phyloP scores from a whole-genome alignment of 768 basidiomycete genomes.

The Calocybe gangraenosa region DNA sequence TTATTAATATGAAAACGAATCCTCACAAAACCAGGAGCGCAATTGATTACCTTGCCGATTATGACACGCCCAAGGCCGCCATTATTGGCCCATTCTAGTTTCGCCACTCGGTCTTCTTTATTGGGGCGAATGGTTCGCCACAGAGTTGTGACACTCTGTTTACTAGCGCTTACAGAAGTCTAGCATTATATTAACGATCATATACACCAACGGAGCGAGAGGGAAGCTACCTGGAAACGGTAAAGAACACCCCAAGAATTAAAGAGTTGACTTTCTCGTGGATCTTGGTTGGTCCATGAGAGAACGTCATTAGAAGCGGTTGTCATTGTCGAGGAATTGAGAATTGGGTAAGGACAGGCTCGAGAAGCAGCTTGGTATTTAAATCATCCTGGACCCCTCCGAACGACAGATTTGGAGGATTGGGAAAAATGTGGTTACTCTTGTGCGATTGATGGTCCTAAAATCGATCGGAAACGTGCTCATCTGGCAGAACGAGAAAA shows the following conservation, averaged over 20 bases:
- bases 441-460: slow-evolving; percentile 43
- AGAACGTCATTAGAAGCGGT: slow-evolving; percentile 63
- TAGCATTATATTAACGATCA: slow-evolving; percentile 31
- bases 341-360: slow-evolving; percentile 23
- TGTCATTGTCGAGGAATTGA: slow-evolving; percentile 35
- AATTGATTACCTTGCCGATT: slow-evolving; percentile 80
- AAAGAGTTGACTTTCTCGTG: slow-evolving; percentile 79
- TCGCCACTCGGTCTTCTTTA: slow-evolving; percentile 85
- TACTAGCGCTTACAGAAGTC: slow-evolving; percentile 62
- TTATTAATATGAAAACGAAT: slow-evolving; percentile 17
- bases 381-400: slow-evolving; percentile 48
- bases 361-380: slow-evolving; percentile 23
- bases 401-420: slow-evolving; percentile 46
- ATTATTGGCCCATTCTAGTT: slow-evolving; percentile 81
- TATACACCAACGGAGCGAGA: slow-evolving; percentile 14
- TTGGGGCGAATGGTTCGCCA: slow-evolving; percentile 79
- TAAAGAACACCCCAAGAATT: slow-evolving; percentile 79
- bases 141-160: slow-evolving; percentile 71
- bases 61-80: slow-evolving; percentile 82
- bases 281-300: slow-evolving; percentile 86
- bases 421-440: slow-evolving; percentile 35
- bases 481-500: slow-evolving; percentile 65
- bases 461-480: slow-evolving; percentile 76
- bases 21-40: too few species aligned
- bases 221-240: slow-evolving; percentile 63